Evolutionary conservation across 2,329 filamentous ascomycete species (phyloP), one percentile per base, ranked within the genome.

Genomic region (Harringtonia aguacate): DNA sequence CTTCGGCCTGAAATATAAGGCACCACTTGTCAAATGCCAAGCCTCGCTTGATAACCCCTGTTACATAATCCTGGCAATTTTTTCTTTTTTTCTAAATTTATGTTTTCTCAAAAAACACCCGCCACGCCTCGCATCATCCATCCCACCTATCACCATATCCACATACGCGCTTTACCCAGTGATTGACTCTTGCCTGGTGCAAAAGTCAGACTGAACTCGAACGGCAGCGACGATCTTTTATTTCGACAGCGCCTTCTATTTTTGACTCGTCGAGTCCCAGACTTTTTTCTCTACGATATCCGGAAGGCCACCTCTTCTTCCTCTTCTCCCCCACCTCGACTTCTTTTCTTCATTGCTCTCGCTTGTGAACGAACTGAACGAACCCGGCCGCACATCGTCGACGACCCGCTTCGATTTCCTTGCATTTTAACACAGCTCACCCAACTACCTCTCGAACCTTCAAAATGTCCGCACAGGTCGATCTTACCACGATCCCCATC

Each of bases 401-500:
- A 15, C 37, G 8, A 10, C 30, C 37, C 21, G 15, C 34, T 12
- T 22, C 6, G 22, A 20, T 2, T 21, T 27, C 20, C 43, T 24
- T 27, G n/a, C 39, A 17, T 33, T 24, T 9, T 17, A 30, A 13
- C 15, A 14, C 24, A 7, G 20, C n/a, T 4, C 28, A 12, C 27
- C 6, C 17, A 4, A 27, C n/a, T n/a, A n/a, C n/a, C n/a, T n/a
- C 30, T 17, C 13, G 28, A 15, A 36, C 31, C 24, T 9, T 14
- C 43, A 52, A 28, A 39, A 69, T 69, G 65, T 58, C 66, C 39
- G 62, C 75, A 56, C 78, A 79, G 61, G 79, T 82, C 61, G 79
- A 83, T 53, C 69, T 82, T 48, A 79, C 76, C 47, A 81, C 78
- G 41, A 82, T 83, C 47, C 79, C 79, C 54, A 75, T 83, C 61